Percentiles rank a stretch among this genome's conserved stretches.
These are phyloP conservation scores for Ascocoryne sarcoides DNA, from an alignment of 2,329 filamentous ascomycete species.

Conservation along the genomic window DNA sequence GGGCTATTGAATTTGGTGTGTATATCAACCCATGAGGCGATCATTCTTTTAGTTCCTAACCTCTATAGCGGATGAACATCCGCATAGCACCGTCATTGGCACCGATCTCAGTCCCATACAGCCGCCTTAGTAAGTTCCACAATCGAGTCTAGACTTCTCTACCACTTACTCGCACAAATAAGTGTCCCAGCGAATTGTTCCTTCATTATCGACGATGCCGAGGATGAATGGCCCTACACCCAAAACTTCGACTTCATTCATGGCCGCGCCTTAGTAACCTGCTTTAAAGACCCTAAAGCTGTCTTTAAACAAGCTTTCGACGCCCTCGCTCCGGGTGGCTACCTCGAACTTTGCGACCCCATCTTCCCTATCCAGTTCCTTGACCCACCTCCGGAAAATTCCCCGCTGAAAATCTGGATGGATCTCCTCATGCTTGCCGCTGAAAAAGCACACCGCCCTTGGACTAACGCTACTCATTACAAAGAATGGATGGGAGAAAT, in stretches of 20 bases:
- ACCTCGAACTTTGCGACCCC: slow-evolving; percentile 8
- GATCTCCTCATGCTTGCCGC: background rate
- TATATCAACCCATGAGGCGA: slow-evolving; percentile 31
- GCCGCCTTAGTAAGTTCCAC: slow-evolving; percentile 31
- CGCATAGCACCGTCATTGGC: slow-evolving; percentile 30
- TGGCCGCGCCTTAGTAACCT: slow-evolving; percentile 4
- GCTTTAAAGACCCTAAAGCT: slow-evolving; percentile 4
- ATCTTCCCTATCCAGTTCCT: slow-evolving; percentile 2
- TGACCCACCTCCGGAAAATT: slow-evolving; percentile 1
- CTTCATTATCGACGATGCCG: slow-evolving; percentile 7
- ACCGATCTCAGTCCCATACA: slow-evolving; percentile 61
- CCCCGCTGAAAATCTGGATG: background rate
- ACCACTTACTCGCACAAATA: background rate
- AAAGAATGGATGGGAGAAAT: slow-evolving; percentile 2
- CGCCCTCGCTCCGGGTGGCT: slow-evolving; percentile 6
- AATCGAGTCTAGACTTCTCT: background rate
- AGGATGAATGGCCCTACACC: slow-evolving; percentile 8
- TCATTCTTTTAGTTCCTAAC: background rate
- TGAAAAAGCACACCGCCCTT: background rate
- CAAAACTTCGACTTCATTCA: slow-evolving; percentile 9
- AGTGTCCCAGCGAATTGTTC: slow-evolving; percentile 8
- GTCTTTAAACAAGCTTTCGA: slow-evolving; percentile 2
- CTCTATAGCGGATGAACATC: slow-evolving; percentile 5
- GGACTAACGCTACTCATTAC: background rate
- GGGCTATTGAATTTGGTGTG: slow-evolving; percentile 34